Base-by-base conservation (phyloP, 2,329 filamentous ascomycete genomes). In the Fonsecaea monophora region DNA sequence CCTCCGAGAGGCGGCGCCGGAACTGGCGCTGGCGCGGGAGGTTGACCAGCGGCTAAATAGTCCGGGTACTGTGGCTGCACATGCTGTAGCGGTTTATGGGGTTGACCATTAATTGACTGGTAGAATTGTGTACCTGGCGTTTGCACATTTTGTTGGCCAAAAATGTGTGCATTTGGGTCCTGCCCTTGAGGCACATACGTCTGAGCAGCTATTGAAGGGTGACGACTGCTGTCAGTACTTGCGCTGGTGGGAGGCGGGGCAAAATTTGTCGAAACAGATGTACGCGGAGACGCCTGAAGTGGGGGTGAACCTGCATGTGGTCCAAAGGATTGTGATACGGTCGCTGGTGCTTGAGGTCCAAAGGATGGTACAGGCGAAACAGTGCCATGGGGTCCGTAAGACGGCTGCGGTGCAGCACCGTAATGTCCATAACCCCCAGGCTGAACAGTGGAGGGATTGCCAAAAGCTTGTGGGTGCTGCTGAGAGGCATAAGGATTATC, bases 401-500 rank as follows among this genome's bases (percentile, higher is more conserved):
- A 62, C 18, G 58, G 54, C 15, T 61, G 64, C 25, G 66, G 59
- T 50, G 63, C 64, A 7, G 69, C 67, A 45, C 67, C 62, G 50
- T 71, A 69, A 18, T 67, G 65, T 13, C 63, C 68, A 56, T 65
- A 66, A 4, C 48, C 62, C 12, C 30, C 42, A 9, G 63, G 60
- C 13, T 66, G 66, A 42, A 70, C 61, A 37, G 65, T 60, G 2
- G 53, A 42, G 13, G 59, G 34, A n/a, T 48, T 65, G 4, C 42
- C 71, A 73, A 74, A 78, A 73, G 48, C 73, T 59, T 60, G 74
- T 68, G 48, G 74, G 59, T 59, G 60, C 48, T 64, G 68, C 37
- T 66, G 71, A 32, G 63, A 65, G 34, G 13, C 60, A 58, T 78
- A 80, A 45, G 75, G 71, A 42, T 78, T 72, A 64, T 82, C 80